Evolutionary conservation across 345 rosid genomes (phyloP).

Genomic region (Syzygium aromaticum): DNA sequence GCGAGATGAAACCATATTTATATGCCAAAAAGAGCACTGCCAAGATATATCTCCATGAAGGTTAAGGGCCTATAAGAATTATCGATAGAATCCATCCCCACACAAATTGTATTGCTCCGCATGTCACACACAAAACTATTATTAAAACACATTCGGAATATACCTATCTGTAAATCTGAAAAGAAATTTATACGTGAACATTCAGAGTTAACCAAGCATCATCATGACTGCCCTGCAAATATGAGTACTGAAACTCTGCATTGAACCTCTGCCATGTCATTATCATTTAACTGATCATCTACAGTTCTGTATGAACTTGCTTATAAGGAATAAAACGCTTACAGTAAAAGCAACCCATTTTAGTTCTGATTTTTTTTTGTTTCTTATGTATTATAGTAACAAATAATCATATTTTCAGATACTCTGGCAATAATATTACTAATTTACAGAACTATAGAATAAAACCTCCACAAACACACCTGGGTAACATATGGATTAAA

Average conservation of each 20-base stretch:
- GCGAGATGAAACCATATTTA: not conserved
- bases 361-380: not conserved
- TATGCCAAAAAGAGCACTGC: not conserved
- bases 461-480: conserved; percentile 22
- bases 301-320: not conserved
- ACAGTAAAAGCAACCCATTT: not conserved
- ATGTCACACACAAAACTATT: not conserved
- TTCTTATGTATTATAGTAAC: not conserved
- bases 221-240: not conserved
- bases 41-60: not conserved
- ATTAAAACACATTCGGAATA: not conserved
- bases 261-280: not conserved
- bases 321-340: not conserved
- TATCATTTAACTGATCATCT: not conserved
- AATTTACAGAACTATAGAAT: not conserved
- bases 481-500: conserved; percentile 93
- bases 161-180: not conserved
- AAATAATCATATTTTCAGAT: not conserved
- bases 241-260: not conserved
- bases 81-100: not conserved
- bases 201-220: not conserved
- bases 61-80: not conserved
- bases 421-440: not conserved
- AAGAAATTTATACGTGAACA: not conserved
- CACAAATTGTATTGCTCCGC: not conserved